Evolutionary conservation across 176 grass and related monocot species (phyloP).

Genomic region (Rhynchospora tenuis): DNA sequence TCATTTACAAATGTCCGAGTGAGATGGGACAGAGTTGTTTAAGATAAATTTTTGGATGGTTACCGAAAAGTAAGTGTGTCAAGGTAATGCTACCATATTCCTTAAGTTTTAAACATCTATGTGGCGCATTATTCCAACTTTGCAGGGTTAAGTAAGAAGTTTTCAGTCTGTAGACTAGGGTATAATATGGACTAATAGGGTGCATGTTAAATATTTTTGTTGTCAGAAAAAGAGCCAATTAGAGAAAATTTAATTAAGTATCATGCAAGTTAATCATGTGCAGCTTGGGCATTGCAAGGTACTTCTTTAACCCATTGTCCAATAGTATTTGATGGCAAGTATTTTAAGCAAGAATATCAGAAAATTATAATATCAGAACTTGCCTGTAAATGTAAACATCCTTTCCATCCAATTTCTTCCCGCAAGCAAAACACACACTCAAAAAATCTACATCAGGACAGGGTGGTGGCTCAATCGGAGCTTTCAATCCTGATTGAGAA

Average conservation of each 20-base stretch:
- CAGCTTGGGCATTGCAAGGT: not conserved
- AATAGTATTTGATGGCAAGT: not conserved
- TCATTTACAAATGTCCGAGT: not conserved
- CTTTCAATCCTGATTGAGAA: not conserved
- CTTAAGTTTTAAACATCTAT: not conserved
- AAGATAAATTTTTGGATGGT: not conserved
- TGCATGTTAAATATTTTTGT: not conserved
- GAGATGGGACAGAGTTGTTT: not conserved
- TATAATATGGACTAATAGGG: not conserved
- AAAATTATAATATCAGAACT: not conserved
- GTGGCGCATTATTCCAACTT: not conserved
- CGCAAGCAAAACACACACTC: slow-evolving; percentile 72
- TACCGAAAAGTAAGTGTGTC: not conserved
- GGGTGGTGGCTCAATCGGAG: slow-evolving; percentile 2
- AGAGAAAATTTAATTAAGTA: not conserved
- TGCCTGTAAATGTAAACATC: slow-evolving; percentile 97
- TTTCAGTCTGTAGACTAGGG: not conserved
- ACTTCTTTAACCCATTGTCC: not conserved
- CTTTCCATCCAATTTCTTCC: slow-evolving; percentile 64
- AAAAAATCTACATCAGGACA: slow-evolving; percentile 38
- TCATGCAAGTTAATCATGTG: slow-evolving; percentile 6
- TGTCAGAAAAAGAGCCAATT: not conserved
- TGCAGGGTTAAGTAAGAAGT: not conserved
- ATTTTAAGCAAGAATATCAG: not conserved
- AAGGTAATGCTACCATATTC: not conserved